Evolutionary conservation across 2,329 filamentous ascomycete genomes (phyloP).

Genomic region (Ascochyta fabae): DNA sequence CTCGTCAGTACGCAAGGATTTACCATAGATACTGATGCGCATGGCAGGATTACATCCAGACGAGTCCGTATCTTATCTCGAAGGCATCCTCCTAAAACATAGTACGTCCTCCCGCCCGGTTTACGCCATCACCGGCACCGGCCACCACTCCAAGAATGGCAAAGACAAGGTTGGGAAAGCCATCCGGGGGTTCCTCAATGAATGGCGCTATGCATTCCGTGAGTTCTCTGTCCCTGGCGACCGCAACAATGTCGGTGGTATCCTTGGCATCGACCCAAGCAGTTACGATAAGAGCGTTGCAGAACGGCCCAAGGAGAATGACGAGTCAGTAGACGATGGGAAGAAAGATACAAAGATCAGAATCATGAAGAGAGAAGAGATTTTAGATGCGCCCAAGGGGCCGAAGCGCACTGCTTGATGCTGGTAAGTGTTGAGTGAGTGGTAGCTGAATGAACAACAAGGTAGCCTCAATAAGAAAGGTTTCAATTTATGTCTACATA

Average conservation of each 20-base stretch:
- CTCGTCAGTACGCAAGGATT: neutral
- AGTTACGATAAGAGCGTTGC: conserved; percentile 60
- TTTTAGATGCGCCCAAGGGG: conserved; percentile 46
- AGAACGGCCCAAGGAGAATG: conserved; percentile 45
- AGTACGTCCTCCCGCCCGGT: conserved; percentile 73
- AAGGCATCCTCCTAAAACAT: conserved; percentile 85
- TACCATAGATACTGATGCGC: conserved; percentile 10
- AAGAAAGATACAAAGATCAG: conserved; percentile 47
- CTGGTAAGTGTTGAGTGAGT: neutral
- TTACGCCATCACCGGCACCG: conserved; percentile 96
- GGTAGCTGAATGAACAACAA: neutral
- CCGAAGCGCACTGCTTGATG: conserved; percentile 41
- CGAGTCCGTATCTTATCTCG: conserved; percentile 93
- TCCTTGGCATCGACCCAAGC: conserved; percentile 68
- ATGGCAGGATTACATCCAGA: conserved; percentile 82
- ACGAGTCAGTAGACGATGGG: conserved; percentile 29
- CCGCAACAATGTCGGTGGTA: conserved; percentile 76
- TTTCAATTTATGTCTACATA: conserved; percentile 17
- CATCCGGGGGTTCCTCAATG: conserved; percentile 86
- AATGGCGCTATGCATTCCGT: conserved; percentile 94
- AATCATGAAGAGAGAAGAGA: conserved; percentile 49
- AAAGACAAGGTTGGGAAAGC: conserved; percentile 99
- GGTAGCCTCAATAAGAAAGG: conserved; percentile 19
- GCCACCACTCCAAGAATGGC: conserved; percentile 97
- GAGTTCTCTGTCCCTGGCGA: conserved; percentile 98